Percentiles rank a stretch among this genome's conserved stretches.
These are phyloP conservation scores for Beta vulgaris DNA, from an alignment of 148 eudicot species.

Conservation along the genomic window DNA sequence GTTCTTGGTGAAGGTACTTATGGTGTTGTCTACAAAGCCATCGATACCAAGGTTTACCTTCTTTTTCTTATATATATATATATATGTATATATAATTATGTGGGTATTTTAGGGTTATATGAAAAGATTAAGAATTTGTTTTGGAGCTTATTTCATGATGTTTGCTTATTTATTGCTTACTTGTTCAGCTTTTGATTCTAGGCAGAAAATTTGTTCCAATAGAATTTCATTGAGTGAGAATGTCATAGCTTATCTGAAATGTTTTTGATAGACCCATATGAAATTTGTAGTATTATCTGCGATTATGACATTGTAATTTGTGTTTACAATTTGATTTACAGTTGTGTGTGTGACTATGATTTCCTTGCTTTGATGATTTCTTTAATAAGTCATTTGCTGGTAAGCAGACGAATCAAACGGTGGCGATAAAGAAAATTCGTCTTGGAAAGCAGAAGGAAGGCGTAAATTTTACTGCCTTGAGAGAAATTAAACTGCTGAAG, in stretches of 20 bases:
- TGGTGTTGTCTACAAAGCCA: slow-evolving; percentile 93
- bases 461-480: slow-evolving; percentile 86
- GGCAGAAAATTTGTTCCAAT: no score
- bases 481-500: slow-evolving; percentile 91
- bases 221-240: not conserved
- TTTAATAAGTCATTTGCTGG: not conserved
- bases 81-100: not conserved
- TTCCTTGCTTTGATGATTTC: not conserved
- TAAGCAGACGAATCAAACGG: slow-evolving; percentile 74
- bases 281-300: not conserved
- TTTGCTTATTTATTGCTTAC: not conserved
- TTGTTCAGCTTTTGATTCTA: not conserved
- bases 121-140: not conserved
- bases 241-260: not conserved
- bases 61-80: not conserved
- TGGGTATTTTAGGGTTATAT: slow-evolving; percentile 2
- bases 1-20: slow-evolving; percentile 94
- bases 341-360: not conserved
- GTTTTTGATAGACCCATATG: not conserved
- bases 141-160: no score
- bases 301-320: not conserved
- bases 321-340: not conserved
- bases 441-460: slow-evolving; percentile 99
- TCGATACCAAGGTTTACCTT: slow-evolving; percentile 72
- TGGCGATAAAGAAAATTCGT: slow-evolving; percentile 95